Evolutionary conservation across 2,329 filamentous ascomycete species (phyloP), one percentile per base, ranked within the genome.

Genomic region (Penicillium glabrum): DNA sequence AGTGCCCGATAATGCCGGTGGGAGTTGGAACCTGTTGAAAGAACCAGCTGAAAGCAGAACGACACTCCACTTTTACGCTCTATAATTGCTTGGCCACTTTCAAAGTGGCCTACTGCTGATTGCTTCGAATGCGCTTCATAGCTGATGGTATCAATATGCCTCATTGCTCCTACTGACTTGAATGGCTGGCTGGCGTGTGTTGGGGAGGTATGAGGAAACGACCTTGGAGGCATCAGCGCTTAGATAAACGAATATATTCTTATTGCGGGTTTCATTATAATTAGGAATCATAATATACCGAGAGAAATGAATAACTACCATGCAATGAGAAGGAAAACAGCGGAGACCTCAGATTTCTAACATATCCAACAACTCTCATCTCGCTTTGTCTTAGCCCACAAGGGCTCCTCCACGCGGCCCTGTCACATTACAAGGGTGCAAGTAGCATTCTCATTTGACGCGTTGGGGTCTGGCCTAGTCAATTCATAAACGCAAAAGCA

Each of bases 371-470:
- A 24, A 2, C 26, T 31, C n/a, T 35, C 44, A 49, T 51, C 41
- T 56, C n/a, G 53, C 54, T 45, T 47, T 24, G 43, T 35, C 48
- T 21, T 39, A 26, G 27, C 9, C 51, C 51, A 51, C 49, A n/a
- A n/a, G n/a, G n/a, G 33, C 41, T 39, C 53, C 56, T 41, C 37
- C 37, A 59, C 54, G 57, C 51, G 54, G 54, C 49, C 35, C 37
- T 57, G 57, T 59, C 50, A 51, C 51, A 10, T 55, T 16, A 26
- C 46, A 39, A 29, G 43, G 29, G 48, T 52, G 16, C 14, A 19
- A 31, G 26, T 21, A 46, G 26, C n/a, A 43, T 10, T 16, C 24
- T 47, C 33, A 23, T 26, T 29, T 19, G 37, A 44, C 19, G 29
- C 19, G 46, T 57, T 44, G 2, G 7, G 31, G 41, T 41, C 29